phyloP scores from a whole-genome alignment of 2,329 filamentous ascomycete species.

The Escovopsis sp. region DNA sequence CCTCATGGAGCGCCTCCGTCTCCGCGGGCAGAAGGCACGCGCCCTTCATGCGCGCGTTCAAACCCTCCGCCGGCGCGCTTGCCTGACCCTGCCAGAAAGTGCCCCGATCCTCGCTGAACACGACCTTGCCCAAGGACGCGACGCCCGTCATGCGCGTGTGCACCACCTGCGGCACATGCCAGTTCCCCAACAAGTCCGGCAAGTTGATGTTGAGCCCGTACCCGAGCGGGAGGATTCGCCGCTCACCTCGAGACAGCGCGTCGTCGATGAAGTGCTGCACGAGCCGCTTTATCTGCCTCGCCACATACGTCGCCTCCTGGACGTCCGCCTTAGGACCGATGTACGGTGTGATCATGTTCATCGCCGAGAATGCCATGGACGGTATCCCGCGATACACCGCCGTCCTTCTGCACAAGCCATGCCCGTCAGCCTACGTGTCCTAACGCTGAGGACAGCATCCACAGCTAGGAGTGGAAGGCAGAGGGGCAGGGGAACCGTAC shows the following conservation, averaged over 20 bases:
- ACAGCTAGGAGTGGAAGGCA: too few species aligned
- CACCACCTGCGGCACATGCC: constrained; percentile 23
- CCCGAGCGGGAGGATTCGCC: constrained; percentile 27
- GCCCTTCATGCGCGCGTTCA: constrained; percentile 35
- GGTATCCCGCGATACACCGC: constrained; percentile 33
- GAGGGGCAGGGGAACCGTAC: constrained; percentile 7
- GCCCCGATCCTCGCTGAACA: constrained; percentile 23
- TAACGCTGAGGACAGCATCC: too few species aligned
- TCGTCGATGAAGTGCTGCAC: constrained; percentile 28
- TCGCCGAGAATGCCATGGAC: constrained; percentile 32
- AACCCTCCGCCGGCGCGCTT: constrained; percentile 16
- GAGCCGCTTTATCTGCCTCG: constrained; percentile 25
- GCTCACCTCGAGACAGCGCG: constrained; percentile 10
- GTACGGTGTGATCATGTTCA: too few species aligned
- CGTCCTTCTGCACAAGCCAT: constrained; percentile 22
- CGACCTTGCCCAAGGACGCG: constrained; percentile 29
- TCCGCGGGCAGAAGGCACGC: constrained; percentile 35
- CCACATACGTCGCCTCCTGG: constrained; percentile 27
- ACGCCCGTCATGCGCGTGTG: constrained; percentile 33
- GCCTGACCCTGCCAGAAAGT: constrained; percentile 16
- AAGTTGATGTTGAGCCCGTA: constrained; percentile 38
- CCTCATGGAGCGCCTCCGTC: constrained; percentile 26
- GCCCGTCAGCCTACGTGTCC: neutral
- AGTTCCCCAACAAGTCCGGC: constrained; percentile 25
- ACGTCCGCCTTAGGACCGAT: too few species aligned